These are phyloP conservation scores for Mikania micrantha DNA, from an alignment of 129 eudicot genomes.

Conservation along the genomic window DNA sequence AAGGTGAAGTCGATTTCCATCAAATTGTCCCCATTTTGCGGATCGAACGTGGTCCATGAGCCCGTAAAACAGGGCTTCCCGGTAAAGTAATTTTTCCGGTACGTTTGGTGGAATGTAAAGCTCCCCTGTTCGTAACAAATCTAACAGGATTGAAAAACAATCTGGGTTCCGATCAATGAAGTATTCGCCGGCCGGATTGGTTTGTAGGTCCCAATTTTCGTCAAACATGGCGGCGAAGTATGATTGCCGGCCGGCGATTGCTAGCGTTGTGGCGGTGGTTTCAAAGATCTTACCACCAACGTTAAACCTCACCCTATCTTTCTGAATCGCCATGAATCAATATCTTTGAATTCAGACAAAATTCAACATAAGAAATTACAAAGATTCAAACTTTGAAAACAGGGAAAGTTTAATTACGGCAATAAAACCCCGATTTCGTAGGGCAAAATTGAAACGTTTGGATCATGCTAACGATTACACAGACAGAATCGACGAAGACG, in stretches of 20 bases:
- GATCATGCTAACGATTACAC: conserved; percentile 20
- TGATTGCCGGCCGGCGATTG: conserved; percentile 82
- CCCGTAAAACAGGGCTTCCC: conserved; percentile 81
- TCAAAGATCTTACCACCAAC: conserved; percentile 89
- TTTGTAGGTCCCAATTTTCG: conserved; percentile 64
- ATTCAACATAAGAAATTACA: neutral
- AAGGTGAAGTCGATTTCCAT: conserved; percentile 69
- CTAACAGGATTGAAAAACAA: conserved; percentile 74
- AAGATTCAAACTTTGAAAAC: neutral
- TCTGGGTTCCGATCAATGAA: conserved; percentile 91
- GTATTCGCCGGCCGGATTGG: conserved; percentile 34
- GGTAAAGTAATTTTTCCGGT: conserved; percentile 53
- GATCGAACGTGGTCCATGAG: conserved; percentile 66
- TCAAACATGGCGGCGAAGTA: conserved; percentile 90
- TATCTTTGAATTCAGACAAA: conserved; percentile 1
- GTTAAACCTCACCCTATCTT: conserved; percentile 69
- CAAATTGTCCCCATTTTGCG: conserved; percentile 80
- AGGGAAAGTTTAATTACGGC: too few species aligned
- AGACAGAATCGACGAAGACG: neutral
- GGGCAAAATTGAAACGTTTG: conserved; percentile 12
- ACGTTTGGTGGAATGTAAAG: conserved; percentile 59
- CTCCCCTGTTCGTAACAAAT: conserved; percentile 77
- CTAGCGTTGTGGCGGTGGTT: conserved; percentile 92
- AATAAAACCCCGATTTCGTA: too few species aligned
- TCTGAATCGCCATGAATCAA: conserved; percentile 58